Percentiles rank a stretch among this genome's conserved stretches.
These are phyloP conservation scores for Friedmanniomyces simplex DNA, from an alignment of 495 filamentous ascomycete species.

Conservation along the genomic window DNA sequence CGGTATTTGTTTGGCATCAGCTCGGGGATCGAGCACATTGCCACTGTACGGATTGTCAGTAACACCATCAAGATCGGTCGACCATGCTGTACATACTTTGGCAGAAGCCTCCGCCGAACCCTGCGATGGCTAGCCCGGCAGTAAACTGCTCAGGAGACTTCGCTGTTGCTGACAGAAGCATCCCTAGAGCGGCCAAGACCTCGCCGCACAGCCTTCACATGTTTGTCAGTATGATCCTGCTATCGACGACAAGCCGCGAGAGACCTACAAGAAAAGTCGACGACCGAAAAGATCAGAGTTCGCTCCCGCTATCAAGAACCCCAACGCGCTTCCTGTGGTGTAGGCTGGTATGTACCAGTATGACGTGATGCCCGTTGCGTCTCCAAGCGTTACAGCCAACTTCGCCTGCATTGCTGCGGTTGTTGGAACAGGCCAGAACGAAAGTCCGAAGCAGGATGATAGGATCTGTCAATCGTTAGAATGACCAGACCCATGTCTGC, in stretches of 20 bases:
- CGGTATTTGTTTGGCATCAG: conserved; percentile 33
- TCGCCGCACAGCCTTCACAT: conserved; percentile 5
- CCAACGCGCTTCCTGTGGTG: background rate
- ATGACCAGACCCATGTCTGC: background rate
- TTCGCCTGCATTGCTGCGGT: conserved; percentile 19
- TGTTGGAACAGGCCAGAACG: conserved; percentile 31
- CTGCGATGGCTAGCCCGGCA: conserved; percentile 20
- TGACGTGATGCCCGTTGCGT: background rate
- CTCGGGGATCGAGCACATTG: conserved; percentile 27
- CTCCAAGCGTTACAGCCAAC: conserved; percentile 25
- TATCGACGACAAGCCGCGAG: background rate
- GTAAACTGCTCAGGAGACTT: conserved; percentile 12
- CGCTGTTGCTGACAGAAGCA: conserved; percentile 16
- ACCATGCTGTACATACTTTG: background rate
- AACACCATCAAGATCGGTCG: too few relatives aligned
- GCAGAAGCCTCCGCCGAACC: conserved; percentile 22
- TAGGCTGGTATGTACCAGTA: conserved; percentile 12
- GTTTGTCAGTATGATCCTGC: conserved; percentile 5
- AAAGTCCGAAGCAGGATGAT: conserved; percentile 26
- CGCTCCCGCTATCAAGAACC: conserved; percentile 13
- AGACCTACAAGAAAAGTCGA: conserved; percentile 18
- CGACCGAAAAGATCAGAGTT: conserved; percentile 25
- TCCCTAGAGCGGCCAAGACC: conserved; percentile 13
- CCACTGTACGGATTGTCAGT: background rate
- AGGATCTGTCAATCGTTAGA: conserved; percentile 20